These are phyloP conservation scores for Coprinopsis cinerea DNA, from an alignment of 768 basidiomycete genomes.

Conservation along the genomic window DNA sequence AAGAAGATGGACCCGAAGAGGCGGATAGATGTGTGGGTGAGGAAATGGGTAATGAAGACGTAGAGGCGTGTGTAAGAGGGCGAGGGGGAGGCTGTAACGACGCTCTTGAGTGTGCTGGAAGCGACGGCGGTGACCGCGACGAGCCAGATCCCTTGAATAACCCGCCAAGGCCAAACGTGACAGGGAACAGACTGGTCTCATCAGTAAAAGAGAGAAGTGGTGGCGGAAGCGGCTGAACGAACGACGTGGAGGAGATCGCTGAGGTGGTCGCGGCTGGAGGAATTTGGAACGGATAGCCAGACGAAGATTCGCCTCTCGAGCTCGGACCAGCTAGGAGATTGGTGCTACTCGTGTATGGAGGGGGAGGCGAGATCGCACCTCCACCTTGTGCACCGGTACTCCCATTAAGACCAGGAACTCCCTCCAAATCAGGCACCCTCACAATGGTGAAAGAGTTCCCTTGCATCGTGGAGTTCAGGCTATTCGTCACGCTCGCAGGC, in stretches of 20 bases:
- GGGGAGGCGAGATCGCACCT: neutral
- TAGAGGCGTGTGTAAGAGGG: neutral
- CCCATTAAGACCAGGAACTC: neutral
- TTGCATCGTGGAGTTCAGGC: conserved; percentile 13
- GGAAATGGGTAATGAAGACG: conserved; percentile 9
- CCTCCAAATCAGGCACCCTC: neutral
- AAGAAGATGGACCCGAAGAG: neutral
- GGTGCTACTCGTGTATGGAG: neutral
- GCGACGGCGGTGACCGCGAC: neutral
- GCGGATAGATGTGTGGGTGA: too few relatives aligned
- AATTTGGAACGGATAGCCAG: neutral
- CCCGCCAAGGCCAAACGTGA: neutral
- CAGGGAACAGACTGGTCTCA: neutral
- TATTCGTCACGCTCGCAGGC: conserved; percentile 6
- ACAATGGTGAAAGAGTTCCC: conserved; percentile 3
- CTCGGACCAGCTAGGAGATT: neutral
- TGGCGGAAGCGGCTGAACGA: conserved; percentile 5
- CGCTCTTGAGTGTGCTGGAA: neutral
- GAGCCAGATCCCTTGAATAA: neutral
- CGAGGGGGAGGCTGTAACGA: neutral
- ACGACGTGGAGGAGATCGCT: conserved; percentile 3
- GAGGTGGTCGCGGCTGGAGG: neutral
- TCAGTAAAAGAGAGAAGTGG: conserved; percentile 8
- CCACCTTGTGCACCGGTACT: neutral
- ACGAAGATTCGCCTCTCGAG: neutral